These are phyloP conservation scores for Solanum virginianum DNA, from an alignment of 257 asterid species.

Conservation along the genomic window DNA sequence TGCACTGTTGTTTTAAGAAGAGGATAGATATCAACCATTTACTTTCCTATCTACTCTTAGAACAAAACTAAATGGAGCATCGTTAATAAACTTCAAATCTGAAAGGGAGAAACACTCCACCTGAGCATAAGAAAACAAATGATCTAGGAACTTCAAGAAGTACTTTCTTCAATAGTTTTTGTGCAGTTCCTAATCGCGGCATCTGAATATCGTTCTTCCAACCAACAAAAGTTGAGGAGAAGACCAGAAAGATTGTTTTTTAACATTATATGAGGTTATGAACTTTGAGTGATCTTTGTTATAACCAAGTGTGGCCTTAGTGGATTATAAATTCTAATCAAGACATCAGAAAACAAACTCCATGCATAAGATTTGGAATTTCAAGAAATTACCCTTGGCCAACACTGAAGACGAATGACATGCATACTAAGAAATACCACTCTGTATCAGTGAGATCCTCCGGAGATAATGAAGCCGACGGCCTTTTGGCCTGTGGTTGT, in stretches of 20 bases:
- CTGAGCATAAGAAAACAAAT: background rate
- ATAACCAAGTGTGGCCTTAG: background rate
- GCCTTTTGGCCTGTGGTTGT: conserved; percentile 50
- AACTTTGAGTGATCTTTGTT: background rate
- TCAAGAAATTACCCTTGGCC: conserved; percentile 66
- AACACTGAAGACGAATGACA: conserved; percentile 64
- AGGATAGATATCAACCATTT: background rate
- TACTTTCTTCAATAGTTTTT: conserved; percentile 59
- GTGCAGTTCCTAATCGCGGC: conserved; percentile 26
- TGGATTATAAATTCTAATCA: background rate
- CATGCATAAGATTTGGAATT: background rate
- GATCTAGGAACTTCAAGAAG: conserved; percentile 47
- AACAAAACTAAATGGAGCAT: background rate
- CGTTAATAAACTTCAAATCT: background rate
- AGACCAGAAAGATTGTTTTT: background rate
- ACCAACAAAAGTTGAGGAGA: conserved; percentile 29
- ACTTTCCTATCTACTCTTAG: background rate
- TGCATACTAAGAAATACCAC: conserved; percentile 97
- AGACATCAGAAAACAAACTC: background rate
- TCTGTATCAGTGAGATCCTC: conserved; percentile 96
- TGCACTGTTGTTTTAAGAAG: background rate
- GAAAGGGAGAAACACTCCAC: background rate
- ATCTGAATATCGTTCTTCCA: conserved; percentile 36
- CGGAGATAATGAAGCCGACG: conserved; percentile 78
- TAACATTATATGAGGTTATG: background rate